Conservation (phyloP, 257 asterid species). For the Striga asiatica region DNA sequence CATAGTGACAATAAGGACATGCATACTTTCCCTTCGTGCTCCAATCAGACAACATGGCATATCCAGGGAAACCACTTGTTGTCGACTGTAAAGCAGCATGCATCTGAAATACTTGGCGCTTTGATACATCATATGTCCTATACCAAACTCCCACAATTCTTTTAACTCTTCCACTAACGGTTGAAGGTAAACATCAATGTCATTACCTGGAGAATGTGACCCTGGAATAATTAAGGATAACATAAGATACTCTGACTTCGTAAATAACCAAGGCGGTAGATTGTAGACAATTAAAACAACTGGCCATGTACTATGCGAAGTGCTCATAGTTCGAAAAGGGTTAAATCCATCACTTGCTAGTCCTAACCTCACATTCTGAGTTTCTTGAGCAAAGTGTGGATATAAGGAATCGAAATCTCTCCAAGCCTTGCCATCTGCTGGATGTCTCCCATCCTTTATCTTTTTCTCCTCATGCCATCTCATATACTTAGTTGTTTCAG, state of each 20-base stretch:
- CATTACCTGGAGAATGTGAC: neutral
- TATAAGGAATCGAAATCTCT: neutral
- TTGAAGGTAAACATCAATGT: neutral
- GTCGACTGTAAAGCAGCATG: too few relatives aligned
- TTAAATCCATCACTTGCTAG: neutral
- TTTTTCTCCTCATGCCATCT: neutral
- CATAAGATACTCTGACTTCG: neutral
- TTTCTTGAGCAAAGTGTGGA: too few relatives aligned
- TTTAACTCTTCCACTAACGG: too few relatives aligned
- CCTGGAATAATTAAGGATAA: neutral
- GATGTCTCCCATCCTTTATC: too few relatives aligned
- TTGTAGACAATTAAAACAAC: neutral
- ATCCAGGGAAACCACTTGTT: too few relatives aligned
- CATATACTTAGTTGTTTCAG: neutral
- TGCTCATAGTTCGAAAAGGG: neutral
- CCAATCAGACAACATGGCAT: too few relatives aligned
- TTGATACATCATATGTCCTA: too few relatives aligned
- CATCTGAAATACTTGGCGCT: too few relatives aligned
- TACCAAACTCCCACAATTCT: too few relatives aligned
- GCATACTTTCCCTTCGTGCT: too few relatives aligned
- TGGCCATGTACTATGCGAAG: neutral
- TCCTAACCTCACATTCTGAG: slow-evolving; percentile 1
- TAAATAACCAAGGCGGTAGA: neutral
- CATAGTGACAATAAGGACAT: too few relatives aligned
- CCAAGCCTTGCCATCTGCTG: neutral